Percentiles rank a stretch among this genome's conserved stretches.
These are phyloP conservation scores for Tephrocybe rancida DNA, from an alignment of 768 basidiomycete species.

Conservation along the genomic window DNA sequence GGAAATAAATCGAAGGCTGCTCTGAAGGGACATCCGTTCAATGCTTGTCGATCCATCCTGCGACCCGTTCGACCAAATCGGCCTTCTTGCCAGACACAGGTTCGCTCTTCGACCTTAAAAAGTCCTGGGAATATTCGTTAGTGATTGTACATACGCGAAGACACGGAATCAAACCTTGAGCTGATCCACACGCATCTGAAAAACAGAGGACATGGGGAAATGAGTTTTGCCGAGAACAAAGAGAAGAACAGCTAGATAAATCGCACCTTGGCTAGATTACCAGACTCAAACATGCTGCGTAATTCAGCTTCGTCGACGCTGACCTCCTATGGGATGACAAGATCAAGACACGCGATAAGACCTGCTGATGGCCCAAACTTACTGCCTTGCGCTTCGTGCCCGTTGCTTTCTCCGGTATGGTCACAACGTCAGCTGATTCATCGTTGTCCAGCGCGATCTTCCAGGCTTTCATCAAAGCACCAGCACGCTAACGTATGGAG, in stretches of 20 bases:
- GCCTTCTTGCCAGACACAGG: conserved; percentile 70
- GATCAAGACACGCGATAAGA: conserved; percentile 3
- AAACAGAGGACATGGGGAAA: conserved; percentile 12
- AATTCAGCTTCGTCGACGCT: conserved; percentile 75
- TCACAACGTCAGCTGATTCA: conserved; percentile 58
- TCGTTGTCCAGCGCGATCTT: conserved; percentile 64
- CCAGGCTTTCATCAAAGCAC: conserved; percentile 70
- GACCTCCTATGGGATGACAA: conserved; percentile 46
- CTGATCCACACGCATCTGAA: conserved; percentile 75
- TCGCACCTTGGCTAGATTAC: conserved; percentile 64
- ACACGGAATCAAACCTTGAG: conserved; percentile 58
- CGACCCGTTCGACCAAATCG: conserved; percentile 68
- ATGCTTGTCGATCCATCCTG: conserved; percentile 59
- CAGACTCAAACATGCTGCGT: conserved; percentile 62
- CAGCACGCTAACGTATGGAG: conserved; percentile 54
- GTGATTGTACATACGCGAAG: not conserved
- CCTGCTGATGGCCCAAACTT: conserved; percentile 28
- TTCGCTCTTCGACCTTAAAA: conserved; percentile 67
- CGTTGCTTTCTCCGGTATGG: conserved; percentile 30
- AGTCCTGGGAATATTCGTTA: conserved; percentile 49
- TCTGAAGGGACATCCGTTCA: conserved; percentile 3
- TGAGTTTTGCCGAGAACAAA: conserved; percentile 8
- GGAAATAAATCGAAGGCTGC: not conserved
- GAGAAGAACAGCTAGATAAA: conserved; percentile 4
- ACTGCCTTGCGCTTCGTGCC: conserved; percentile 78